A percentile compares a stretch with the other conserved stretches of the same genome.
phyloP scores from a whole-genome alignment of 768 basidiomycete genomes.

The Suillus decipiens region DNA sequence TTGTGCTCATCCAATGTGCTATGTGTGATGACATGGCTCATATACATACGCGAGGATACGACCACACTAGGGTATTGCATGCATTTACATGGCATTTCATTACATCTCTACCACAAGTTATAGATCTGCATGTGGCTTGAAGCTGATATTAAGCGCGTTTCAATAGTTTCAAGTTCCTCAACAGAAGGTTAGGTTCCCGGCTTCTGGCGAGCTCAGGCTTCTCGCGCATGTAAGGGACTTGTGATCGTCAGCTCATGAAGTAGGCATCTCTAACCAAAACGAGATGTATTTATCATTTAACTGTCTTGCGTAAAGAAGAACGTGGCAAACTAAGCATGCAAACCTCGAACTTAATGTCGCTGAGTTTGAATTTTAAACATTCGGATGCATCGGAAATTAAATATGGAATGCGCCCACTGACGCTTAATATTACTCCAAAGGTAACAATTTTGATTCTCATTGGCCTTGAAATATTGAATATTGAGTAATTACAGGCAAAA shows the following conservation, averaged over 20 bases:
- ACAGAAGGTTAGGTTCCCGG: neutral
- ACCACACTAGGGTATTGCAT: too few species aligned
- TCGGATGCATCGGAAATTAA: constrained; percentile 29
- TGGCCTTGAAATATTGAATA: neutral
- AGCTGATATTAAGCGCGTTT: neutral
- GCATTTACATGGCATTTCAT: neutral
- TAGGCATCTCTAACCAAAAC: neutral
- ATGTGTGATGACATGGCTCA: too few species aligned
- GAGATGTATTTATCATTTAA: neutral
- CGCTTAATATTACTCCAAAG: constrained; percentile 59
- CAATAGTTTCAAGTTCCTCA: neutral
- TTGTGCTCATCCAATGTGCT: too few species aligned
- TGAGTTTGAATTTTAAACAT: neutral
- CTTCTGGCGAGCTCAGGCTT: neutral
- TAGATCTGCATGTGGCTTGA: neutral
- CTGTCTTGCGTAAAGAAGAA: neutral
- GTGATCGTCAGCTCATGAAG: neutral
- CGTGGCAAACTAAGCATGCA: neutral
- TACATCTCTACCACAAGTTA: neutral
- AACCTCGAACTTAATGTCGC: constrained; percentile 1
- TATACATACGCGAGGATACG: too few species aligned
- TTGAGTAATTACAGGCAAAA: constrained; percentile 3
- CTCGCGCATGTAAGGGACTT: neutral
- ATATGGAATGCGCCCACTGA: constrained; percentile 57
- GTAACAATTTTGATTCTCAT: constrained; percentile 30